Conservation (phyloP, 768 basidiomycete species). For the Xerocomellus chrysenteron region DNA sequence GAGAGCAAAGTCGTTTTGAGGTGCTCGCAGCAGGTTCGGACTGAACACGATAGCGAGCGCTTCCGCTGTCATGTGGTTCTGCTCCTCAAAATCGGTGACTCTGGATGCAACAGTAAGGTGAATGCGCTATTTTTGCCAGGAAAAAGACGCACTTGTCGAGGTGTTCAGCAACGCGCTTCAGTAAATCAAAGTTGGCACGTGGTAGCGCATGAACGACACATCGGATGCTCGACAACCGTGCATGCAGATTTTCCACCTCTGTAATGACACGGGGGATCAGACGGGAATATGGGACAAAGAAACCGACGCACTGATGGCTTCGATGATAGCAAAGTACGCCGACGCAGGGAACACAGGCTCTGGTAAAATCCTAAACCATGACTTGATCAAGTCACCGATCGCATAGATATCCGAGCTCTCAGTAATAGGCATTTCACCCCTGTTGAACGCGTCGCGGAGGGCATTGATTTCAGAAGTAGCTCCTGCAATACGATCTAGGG, state of each 20-base stretch:
- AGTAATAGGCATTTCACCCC: conserved; percentile 64
- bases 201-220: conserved; percentile 68
- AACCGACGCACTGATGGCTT: conserved; percentile 59
- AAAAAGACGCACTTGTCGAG: conserved; percentile 59
- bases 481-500: conserved; percentile 78
- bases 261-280: conserved; percentile 10
- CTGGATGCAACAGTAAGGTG: conserved; percentile 34
- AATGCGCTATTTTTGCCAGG: background rate
- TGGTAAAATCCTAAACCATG: conserved; percentile 82
- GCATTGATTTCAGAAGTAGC: conserved; percentile 66
- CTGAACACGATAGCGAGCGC: conserved; percentile 85
- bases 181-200: conserved; percentile 71
- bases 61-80: conserved; percentile 88
- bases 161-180: conserved; percentile 78
- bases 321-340: conserved; percentile 67
- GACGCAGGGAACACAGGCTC: conserved; percentile 74
- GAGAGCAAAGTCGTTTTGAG: conserved; percentile 74
- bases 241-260: conserved; percentile 72
- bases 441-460: conserved; percentile 74
- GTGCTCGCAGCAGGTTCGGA: conserved; percentile 74
- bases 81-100: conserved; percentile 85
- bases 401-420: conserved; percentile 73
- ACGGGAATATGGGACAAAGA: background rate
- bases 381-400: conserved; percentile 79
- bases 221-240: conserved; percentile 63